Conservation (phyloP, 1,139 yeast genomes). For the Saccharomyces hybrid region DNA sequence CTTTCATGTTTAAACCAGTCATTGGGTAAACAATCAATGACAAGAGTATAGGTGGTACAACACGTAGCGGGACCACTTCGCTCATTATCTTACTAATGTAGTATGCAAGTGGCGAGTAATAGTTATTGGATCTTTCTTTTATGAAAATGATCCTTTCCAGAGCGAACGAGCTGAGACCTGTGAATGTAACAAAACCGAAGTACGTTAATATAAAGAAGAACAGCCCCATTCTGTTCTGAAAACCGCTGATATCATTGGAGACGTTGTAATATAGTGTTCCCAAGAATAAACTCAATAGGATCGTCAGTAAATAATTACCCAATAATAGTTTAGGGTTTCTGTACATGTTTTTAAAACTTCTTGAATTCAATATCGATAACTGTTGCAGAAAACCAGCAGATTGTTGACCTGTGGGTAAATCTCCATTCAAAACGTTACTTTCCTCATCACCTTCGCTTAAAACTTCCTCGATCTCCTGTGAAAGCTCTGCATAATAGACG, state of each 20-base stretch:
- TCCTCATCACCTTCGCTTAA: conserved; percentile 18
- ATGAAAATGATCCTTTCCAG: conserved; percentile 81
- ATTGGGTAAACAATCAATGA: conserved; percentile 86
- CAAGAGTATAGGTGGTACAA: conserved; percentile 80
- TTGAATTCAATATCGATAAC: conserved; percentile 60
- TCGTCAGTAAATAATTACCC: conserved; percentile 74
- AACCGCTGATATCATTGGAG: conserved; percentile 85
- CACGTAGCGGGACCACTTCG: conserved; percentile 82
- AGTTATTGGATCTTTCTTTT: conserved; percentile 89
- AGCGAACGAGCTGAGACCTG: conserved; percentile 84
- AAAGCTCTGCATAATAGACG: conserved; percentile 42
- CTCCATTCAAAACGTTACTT: conserved; percentile 34
- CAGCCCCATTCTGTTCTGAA: conserved; percentile 88
- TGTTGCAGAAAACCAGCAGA: conserved; percentile 59
- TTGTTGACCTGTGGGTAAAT: conserved; percentile 15
- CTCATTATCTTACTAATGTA: conserved; percentile 78
- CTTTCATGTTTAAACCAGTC: conserved; percentile 77
- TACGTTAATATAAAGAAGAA: conserved; percentile 84
- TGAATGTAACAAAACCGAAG: conserved; percentile 88
- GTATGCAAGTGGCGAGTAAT: conserved; percentile 80
- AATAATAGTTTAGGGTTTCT: conserved; percentile 80
- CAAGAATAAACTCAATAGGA: conserved; percentile 72
- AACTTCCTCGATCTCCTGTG: conserved; percentile 41
- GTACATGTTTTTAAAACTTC: conserved; percentile 87
- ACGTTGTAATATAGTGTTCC: conserved; percentile 80